Base-by-base conservation (phyloP, 1,284 basidiomycete genomes). In the Malassezia equina region DNA sequence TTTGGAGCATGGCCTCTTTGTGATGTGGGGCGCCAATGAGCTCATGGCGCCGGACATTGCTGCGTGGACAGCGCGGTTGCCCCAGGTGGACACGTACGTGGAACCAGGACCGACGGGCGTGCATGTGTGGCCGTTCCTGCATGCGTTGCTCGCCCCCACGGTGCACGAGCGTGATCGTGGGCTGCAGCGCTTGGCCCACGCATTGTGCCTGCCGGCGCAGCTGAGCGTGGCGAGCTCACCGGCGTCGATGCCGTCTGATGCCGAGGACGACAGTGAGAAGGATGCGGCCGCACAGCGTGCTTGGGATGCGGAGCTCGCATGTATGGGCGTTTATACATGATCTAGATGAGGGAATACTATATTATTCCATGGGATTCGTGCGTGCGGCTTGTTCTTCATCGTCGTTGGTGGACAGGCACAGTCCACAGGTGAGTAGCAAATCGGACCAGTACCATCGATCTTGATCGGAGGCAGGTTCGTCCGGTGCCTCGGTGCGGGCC, bases 121-220 rank as follows among this genome's bases (percentile, higher is more conserved):
- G 13, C 71, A 74, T 34, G 67, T 69, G 15, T 74, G 71, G 71
- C 71, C 71, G 3, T 71, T 74, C 28, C 67, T 71, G 25, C 59
- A 62, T 12, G 71, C 73, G 64, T 69, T 71, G 36, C 58, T 73
- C 0, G 71, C 68, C 5, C 63, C 65, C 25, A 55, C 56, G 15
- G 62, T 64, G 40, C 23, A 32, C 6, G 67, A 74, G 51, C 64
- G 71, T 8, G 71, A 72, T 50, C 59, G 63, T 21, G 71, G 71
- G 0, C 52, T 74, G 24, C 64, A 69, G 43, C 51, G 61, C 47
- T 53, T 74, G 2, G 71, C 70, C 9, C 53, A 60, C 24, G 71
- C 69, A 46, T 59, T 71, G 12, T 29, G 51, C 8, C 47, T 31
- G 25, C 28, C 49, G 2, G 44, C 29, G 24, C 51, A 47, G 39